Percentiles rank a stretch among this genome's conserved stretches.
Conservation (phyloP, 768 basidiomycete genomes). For the Galerina sulciceps region DNA sequence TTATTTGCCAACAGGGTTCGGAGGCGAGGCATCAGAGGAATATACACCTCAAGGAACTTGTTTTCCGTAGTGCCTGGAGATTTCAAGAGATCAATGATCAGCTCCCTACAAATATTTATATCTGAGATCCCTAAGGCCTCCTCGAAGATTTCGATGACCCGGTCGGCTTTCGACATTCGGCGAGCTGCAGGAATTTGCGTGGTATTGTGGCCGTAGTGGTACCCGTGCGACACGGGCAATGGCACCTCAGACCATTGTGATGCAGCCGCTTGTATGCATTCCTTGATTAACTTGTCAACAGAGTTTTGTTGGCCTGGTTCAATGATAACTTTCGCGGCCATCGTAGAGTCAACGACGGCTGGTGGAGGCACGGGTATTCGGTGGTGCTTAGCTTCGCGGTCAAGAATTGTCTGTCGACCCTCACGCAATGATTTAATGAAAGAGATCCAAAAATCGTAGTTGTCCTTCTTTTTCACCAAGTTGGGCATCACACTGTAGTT, state of each 20-base stretch:
- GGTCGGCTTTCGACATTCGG: conserved; percentile 22
- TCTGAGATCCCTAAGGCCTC: conserved; percentile 24
- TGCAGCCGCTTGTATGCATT: conserved; percentile 18
- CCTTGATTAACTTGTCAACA: conserved; percentile 17
- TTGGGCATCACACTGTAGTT: conserved; percentile 26
- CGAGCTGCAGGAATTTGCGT: background rate
- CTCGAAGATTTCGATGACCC: conserved; percentile 28
- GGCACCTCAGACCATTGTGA: conserved; percentile 23
- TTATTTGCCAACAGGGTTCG: background rate
- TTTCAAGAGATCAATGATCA: conserved; percentile 11
- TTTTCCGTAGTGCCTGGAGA: background rate
- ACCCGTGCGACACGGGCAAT: background rate
- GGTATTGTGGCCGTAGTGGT: background rate
- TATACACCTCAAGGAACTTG: conserved; percentile 1
- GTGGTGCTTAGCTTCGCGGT: conserved; percentile 21
- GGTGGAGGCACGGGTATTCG: background rate
- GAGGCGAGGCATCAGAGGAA: conserved; percentile 1
- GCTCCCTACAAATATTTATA: conserved; percentile 19
- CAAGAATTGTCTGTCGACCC: background rate
- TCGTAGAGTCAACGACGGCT: background rate
- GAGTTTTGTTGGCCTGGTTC: background rate
- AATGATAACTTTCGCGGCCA: background rate
- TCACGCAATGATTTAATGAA: conserved; percentile 27
- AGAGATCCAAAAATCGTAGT: conserved; percentile 26
- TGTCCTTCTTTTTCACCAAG: conserved; percentile 18